Evolutionary conservation across 2,329 filamentous ascomycete genomes (phyloP), one percentile per base, ranked within the genome.

Genomic region (Meredithiella fracta): DNA sequence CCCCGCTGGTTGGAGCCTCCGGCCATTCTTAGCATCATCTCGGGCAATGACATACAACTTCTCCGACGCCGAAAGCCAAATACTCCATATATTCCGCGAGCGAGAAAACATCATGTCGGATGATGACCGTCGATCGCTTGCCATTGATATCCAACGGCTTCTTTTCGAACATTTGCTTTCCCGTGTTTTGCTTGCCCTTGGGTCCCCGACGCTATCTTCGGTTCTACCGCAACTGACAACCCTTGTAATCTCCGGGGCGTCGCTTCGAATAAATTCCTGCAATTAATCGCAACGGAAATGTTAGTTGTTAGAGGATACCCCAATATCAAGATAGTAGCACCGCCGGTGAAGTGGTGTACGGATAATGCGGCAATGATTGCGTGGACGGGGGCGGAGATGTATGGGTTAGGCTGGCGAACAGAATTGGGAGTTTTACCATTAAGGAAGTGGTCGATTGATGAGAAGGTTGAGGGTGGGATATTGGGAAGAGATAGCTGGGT

Each of bases 301-400:
- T 66, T 96, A 44, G 76, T 83, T 60, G 76, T 73, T n/a, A 77
- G 84, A 47, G 86, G 86, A 0, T 83, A 80, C 64, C 64, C 65
- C 0, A 62, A 79, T 60, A 66, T 94, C 26, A 63, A 73, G 9
- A 67, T 96, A 6, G 69, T 83, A 29, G 85, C 84, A 56, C 91
- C 92, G n/a, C 89, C 89, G 2, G 68, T 78, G 8, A 72, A 74
- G 44, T 73, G 91, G 54, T 97, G 92, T 65, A 96, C 88, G 0
- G 92, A 98, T 64, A 97, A 98, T 67, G 92, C 92, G 11, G 87
- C 89, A 51, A 98, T 98, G 92, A 90, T 97, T 65, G 91, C 85
- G 1, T 97, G 92, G 91, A 75, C 90, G 1, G 92, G 85, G 0
- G 76, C 90, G 61, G 90, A 97, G 69, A 96, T 98, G 90, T 96